Evolutionary conservation across 306 rosid species (phyloP), one percentile per base, ranked within the genome.

Genomic region (Trifolium fragiferum): DNA sequence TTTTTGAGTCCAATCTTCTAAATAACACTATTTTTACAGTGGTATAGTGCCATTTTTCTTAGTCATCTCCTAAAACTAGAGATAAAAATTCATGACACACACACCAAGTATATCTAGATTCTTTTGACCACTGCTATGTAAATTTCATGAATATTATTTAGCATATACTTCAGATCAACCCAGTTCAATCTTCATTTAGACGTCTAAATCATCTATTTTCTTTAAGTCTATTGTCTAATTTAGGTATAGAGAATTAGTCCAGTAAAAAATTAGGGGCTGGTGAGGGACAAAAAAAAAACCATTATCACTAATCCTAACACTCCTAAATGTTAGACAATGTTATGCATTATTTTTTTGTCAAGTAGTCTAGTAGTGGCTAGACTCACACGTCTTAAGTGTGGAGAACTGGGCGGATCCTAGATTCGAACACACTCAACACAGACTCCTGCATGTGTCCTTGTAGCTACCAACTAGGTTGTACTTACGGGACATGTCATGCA

Each of bases 291-390:
- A 40, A 33, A 66, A 40, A 65, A 40, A n/a, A n/a, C 53, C 18
- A 65, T 41, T 40, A 40, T 38, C 40, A 41, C 11, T 11, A 15
- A 20, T 7, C 35, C 19, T 21, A 66, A 3, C 35, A 66, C 70
- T 27, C 54, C 53, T 19, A 43, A 41, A 19, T 53, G 53, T 67
- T 32, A 40, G 46, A 15, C 10, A 46, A 57, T 57, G 75, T 49
- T n/a, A 32, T 16, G 20, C 68, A 76, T n/a, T 64, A 60, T 60
- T 68, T 35, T 35, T 35, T 35, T 35, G 38, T 35, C 38, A 35
- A 35, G 9, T 35, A 35, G 40, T 10, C 40, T 37, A 37, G 40
- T 37, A 37, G 40, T 37, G 2, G 40, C 40, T 37, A 30, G 33
- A 30, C 33, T 30, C 33, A 4, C 33, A 30, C 33, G 33, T 6